Base-by-base conservation (phyloP, 768 basidiomycete genomes). In the Hebeloma cylindrosporum region DNA sequence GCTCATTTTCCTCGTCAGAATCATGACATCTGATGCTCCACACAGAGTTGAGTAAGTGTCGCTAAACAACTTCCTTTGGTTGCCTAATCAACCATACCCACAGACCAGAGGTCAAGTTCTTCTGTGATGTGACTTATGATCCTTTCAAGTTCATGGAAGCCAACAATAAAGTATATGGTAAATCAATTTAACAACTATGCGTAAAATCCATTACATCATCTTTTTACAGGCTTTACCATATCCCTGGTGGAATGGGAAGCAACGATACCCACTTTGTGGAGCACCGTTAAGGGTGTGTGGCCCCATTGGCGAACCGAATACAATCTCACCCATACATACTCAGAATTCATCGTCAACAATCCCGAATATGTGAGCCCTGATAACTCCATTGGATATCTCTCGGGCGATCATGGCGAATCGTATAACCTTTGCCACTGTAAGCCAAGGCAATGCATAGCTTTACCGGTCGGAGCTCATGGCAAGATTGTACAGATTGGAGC, bases 241-340 rank as follows among this genome's bases (percentile, higher is more conserved):
- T 80, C 87, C 1, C 64, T 93, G 10, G 77, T 77, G 33, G 92
- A 94, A 58, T 93, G 86, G 68, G 72, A 77, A 37, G 75, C 79
- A 31, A 93, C 93, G 26, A 90, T 95, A 46, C 79, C 81, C 25
- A 85, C 86, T 1, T 68, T 94, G 5, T 95, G 92, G 91, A 64
- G 76, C 3, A 69, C 72, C 6, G 83, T 88, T 17, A 84, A 81
- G 74, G 79, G 88, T 84, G 3, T 16, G 40, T 25, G 18, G 9
- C 7, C 13, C 51, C 30, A 33, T 21, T 26, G 7, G 17, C 17
- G 32, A 43, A 60, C 9, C 45, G 34, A 18, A 26, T 30, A 4
- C 22, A 16, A 23, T 38, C 14, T 27, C 13, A 32, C 35, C 30
- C 20, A 23, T 32, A 33, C 14, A 36, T 37, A 16, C 27, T n/a